Percentiles rank a stretch among this genome's conserved stretches.
These are phyloP conservation scores for Protomyces macrosporus DNA, from an alignment of 1,139 yeast genomes.

Conservation along the genomic window DNA sequence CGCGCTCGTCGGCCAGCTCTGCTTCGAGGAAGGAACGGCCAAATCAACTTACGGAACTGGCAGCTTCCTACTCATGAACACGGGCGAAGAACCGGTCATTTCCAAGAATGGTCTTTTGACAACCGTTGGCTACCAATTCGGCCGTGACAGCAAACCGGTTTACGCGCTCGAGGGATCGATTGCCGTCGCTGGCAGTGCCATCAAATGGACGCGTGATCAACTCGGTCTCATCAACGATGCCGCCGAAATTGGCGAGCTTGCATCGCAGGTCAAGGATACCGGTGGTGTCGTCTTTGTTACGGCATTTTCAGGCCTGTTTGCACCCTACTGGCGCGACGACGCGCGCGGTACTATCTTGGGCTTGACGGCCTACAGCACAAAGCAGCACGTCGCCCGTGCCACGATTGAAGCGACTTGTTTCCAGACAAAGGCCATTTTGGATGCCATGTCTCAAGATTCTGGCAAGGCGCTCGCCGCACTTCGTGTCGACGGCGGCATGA, in stretches of 20 bases:
- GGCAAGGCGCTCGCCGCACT: constrained; percentile 50
- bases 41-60: constrained; percentile 99
- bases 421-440: constrained; percentile 84
- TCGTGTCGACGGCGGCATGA: constrained; percentile 92
- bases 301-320: constrained; percentile 88
- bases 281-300: constrained; percentile 96
- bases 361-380: constrained; percentile 79
- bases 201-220: constrained; percentile 92
- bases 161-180: constrained; percentile 88
- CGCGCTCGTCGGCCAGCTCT: constrained; percentile 87
- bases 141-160: constrained; percentile 59
- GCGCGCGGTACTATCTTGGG: constrained; percentile 93
- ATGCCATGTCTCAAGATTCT: constrained; percentile 85
- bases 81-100: constrained; percentile 56
- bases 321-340: constrained; percentile 94
- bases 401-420: constrained; percentile 93
- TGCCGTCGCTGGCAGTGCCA: constrained; percentile 92
- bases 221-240: constrained; percentile 74
- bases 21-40: constrained; percentile 76
- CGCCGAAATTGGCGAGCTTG: constrained; percentile 85
- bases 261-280: constrained; percentile 70
- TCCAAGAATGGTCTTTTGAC: constrained; percentile 80
- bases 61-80: constrained; percentile 81
- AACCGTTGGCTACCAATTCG: constrained; percentile 86
- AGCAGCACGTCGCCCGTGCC: constrained; percentile 87